Evolutionary conservation across 2,329 filamentous ascomycete species (phyloP).

Genomic region (Byssothecium circinans): DNA sequence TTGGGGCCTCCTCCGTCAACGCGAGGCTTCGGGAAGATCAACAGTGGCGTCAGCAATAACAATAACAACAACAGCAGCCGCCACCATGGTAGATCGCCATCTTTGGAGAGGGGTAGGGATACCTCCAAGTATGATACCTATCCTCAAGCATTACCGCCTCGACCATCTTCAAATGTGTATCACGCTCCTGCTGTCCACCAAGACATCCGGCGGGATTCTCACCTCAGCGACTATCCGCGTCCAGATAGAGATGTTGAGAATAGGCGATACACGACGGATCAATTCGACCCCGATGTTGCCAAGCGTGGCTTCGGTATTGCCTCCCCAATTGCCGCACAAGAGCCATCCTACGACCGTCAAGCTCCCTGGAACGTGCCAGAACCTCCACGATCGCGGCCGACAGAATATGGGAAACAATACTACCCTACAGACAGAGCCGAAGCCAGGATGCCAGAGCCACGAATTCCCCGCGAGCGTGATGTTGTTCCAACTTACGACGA

Average conservation of each 20-base stretch:
- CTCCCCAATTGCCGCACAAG: constrained; percentile 22
- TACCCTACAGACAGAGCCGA: constrained; percentile 32
- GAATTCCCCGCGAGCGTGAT: constrained; percentile 28
- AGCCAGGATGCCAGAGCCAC: constrained; percentile 35
- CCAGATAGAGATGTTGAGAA: constrained; percentile 45
- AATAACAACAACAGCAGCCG: constrained; percentile 19
- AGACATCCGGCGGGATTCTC: constrained; percentile 47
- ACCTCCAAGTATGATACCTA: constrained; percentile 41
- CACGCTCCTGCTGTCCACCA: constrained; percentile 52
- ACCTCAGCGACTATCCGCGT: constrained; percentile 50
- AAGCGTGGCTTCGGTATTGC: constrained; percentile 53
- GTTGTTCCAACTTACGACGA: constrained; percentile 28
- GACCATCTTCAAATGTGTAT: constrained; percentile 46
- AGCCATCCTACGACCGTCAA: constrained; percentile 45
- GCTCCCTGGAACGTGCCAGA: constrained; percentile 28
- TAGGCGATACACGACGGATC: constrained; percentile 40
- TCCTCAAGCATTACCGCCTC: constrained; percentile 35
- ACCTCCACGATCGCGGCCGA: constrained; percentile 16
- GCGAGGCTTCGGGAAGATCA: constrained; percentile 70
- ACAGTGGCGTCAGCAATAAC: constrained; percentile 20
- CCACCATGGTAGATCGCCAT: constrained; percentile 30
- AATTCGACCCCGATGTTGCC: constrained; percentile 49
- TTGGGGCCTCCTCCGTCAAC: constrained; percentile 66
- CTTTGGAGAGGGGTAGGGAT: constrained; percentile 38
- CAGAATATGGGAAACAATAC: constrained; percentile 25